Base-by-base conservation (phyloP, 1,284 basidiomycete species). In the Leccinum cinnamomeum region DNA sequence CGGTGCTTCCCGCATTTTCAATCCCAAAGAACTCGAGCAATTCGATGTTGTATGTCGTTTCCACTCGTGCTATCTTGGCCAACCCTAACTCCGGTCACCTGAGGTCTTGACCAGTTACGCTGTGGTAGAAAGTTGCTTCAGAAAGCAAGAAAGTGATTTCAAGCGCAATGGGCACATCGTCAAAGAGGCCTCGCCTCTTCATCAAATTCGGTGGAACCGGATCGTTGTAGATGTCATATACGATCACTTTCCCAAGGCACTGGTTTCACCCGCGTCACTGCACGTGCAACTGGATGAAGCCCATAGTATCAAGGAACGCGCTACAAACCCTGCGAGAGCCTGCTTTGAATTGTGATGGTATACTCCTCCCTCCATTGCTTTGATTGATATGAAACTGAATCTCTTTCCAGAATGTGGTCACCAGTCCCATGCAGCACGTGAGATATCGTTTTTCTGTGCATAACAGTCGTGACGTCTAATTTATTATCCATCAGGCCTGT, bases 221-320 rank as follows among this genome's bases (percentile, higher is more conserved):
- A 84, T 91, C 62, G 81, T 90, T 33, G 88, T 87, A 65, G 33
- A 83, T 77, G 33, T 56, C 20, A 2, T 33, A n/a, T 61, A 2
- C 7, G 5, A 12, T 46, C 4, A 0, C 41, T 37, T 2, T 18
- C 18, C 10, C 20, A n/a, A 4, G 55, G 39, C n/a, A 11, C n/a
- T 53, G 14, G 23, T 60, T 48, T 57, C 51, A 54, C 30, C 44
- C 25, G 35, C 16, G 55, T 23, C 53, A 56, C n/a, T 44, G 69
- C 20, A 64, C 70, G 14, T 39, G 44, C 64, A 91, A 89, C 86
- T 99, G 50, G 97, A 99, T 70, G 97, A 99, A 79, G 97, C 97
- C 7, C 97, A 99, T 77, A 98, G 97, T 74, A 99, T 97, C 80
- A 97, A 96, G 75, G 97, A 99, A 74, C 87, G 97, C 14, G 79